Base-by-base conservation (phyloP, 352 stramenopile genomes). In the Globisporangium viniferum region DNA sequence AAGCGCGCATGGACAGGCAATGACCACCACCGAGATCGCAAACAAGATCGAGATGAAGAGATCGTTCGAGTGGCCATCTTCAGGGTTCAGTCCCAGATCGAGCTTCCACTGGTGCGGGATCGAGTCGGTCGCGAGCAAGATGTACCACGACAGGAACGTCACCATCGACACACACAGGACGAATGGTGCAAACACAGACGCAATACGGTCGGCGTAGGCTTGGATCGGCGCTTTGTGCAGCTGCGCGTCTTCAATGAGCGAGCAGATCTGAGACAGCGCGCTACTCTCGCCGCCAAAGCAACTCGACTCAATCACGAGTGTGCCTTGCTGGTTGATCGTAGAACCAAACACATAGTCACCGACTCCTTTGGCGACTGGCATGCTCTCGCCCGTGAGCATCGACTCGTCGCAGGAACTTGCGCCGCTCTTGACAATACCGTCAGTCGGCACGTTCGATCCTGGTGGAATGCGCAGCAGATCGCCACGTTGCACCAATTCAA, bases 191-290 rank as follows among this genome's bases (percentile, higher is more conserved):
- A 92, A 92, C 10, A 88, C 64, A 3, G 80, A 86, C 14, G 82
- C 79, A 44, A 92, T 67, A 35, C 79, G 82, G 53, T 92, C 89
- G 0, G 89, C 88, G 55, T 94, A 93, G 8, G 91, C 85, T 67
- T 98, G 86, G 62, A 96, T 96, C 33, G 90, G 92, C 18, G 84
- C 84, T 57, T 95, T 98, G 66, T 95, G 82, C 20, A 94, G 80
- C 71, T 94, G 88, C 18, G 92, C 94, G 33, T 93, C 79, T 72
- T 93, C 81, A 20, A 97, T 95, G 64, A 98, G 79, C 12, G 80
- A 89, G 59, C 84, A 89, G 65, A 90, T 95, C 70, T 88, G 84
- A 1, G 87, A 80, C 20, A 97, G 69, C 14, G 88, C 86, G 8
- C 73, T 88, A 61, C 82, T 89, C 64, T 88, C 77, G 6, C 82